Conservation (phyloP, 208 protist species). For the Leishmania tarentolae region DNA sequence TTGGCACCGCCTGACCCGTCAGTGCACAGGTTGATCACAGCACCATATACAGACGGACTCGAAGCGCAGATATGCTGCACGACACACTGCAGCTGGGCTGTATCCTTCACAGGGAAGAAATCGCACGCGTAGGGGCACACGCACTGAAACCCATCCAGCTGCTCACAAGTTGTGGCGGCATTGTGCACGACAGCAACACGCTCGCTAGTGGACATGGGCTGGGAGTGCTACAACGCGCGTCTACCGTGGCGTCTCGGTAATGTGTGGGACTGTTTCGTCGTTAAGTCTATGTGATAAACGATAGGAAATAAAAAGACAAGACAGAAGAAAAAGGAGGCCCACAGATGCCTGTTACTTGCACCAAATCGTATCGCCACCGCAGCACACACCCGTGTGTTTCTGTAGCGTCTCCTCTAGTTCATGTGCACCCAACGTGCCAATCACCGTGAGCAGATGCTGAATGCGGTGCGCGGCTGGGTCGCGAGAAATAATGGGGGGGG, state of each 20-base stretch:
- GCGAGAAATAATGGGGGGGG: not conserved
- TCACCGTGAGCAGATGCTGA: not conserved
- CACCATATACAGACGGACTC: conserved; percentile 5
- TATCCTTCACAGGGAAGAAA: conserved; percentile 39
- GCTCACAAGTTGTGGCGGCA: conserved; percentile 17
- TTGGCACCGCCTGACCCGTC: conserved; percentile 33
- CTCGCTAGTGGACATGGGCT: not conserved
- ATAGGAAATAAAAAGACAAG: not conserved
- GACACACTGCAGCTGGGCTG: conserved; percentile 33
- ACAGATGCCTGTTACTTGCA: not conserved
- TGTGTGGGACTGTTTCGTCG: not conserved
- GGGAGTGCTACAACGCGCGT: not conserved
- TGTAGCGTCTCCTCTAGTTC: not conserved
- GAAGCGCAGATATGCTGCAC: conserved; percentile 37
- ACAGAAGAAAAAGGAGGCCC: not conserved
- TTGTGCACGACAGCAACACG: conserved; percentile 23
- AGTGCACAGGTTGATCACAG: conserved; percentile 59
- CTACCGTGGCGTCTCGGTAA: not conserved
- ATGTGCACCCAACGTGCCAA: not conserved
- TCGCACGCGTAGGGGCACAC: conserved; percentile 28
- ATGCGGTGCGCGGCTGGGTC: not conserved
- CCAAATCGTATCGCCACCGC: not conserved
- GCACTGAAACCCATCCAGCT: conserved; percentile 39
- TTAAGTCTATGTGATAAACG: not conserved
- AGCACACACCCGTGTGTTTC: not conserved